Base-by-base conservation (phyloP, 202 grass and related monocot species). In the Saccharum hybrid region DNA sequence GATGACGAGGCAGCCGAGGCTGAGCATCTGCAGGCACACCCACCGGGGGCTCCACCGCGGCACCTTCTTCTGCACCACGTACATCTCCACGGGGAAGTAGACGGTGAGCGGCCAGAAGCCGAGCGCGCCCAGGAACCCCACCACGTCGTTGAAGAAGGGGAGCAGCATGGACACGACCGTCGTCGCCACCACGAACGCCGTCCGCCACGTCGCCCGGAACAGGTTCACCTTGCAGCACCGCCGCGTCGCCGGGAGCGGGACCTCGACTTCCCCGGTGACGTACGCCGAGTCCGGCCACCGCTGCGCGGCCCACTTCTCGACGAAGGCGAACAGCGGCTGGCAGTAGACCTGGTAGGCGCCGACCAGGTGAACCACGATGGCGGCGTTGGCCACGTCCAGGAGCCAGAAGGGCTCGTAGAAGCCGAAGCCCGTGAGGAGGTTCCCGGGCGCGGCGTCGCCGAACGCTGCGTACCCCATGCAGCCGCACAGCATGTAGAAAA, bases 401-500 rank as follows among this genome's bases (percentile, higher is more conserved):
- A 97, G 87, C 94, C 91, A 94, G 86, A 83, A 97, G 19, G 94
- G 91, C 85, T 94, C 90, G 87, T 90, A 97, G 89, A 97, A 97
- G 59, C 94, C 94, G 75, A 97, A 97, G 1, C 92, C 92, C 0
- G 92, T 97, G 66, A 97, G 92, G 14, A 97, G 90, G 86, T 97
- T 97, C 82, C 90, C 76, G 0, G 94, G 92, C 0, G 92, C 82
- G 0, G 5, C 33, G 88, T 94, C 88, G 83, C 94, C 92, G 78
- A 97, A 97, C 37, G 94, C 90, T 4, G 94, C 94, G 69, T 97
- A 97, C 2, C 94, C 94, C 67, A 91, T 86, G 86, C 92, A 97
- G n/a, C 94, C 94, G 69, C 92, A 97, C 36, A 94, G 86, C 78
- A 93, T 94, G 85, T 97, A 94, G 92, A 97, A 97, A 65, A 92